Base-by-base conservation (phyloP, 805 yeast genomes). In the Candida alai region DNA sequence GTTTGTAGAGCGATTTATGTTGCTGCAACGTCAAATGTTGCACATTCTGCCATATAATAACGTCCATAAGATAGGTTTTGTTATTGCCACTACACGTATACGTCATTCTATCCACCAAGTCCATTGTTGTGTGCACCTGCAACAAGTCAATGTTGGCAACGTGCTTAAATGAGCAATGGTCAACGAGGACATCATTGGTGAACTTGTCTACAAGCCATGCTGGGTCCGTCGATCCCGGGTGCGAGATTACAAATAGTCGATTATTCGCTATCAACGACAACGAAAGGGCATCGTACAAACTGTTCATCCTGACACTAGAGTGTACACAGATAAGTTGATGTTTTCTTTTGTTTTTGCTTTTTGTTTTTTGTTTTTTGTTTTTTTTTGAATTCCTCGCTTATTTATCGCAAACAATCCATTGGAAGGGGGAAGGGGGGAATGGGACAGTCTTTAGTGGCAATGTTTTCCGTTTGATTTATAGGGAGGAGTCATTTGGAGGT, bases 11-110 rank as follows among this genome's bases (percentile, higher is more conserved):
- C 28, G 35, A 35, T 24, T 34, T 42, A 21, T 52, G 56, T 21
- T 39, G 36, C 9, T 12, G 25, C 4, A 15, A 19, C 8, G 34
- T 14, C 7, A 45, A 22, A 20, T 24, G 28, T 23, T 51, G 49
- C 24, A 52, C 19, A 37, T 49, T 47, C 27, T 39, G 33, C 49
- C 54, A 46, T n/a, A 52, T 37, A 3, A 45, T 37, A 3, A 44
- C 26, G 16, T 29, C 36, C 14, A 36, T 37, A 19, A 45, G 39
- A 22, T 24, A 32, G 19, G 32, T 23, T 23, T 20, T 12, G 18
- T 36, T 27, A 14, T 14, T 16, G 18, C 21, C 6, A 6, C 19
- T 18, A 22, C 19, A 9, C 8, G 37, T 22, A 19, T 21, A 9
- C 12, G 37, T 22, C 31, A 35, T 32, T 23, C 20, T 26, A 24